Percentiles rank a stretch among this genome's conserved stretches.
Conservation (phyloP, 768 basidiomycete genomes). For the Porphyrellus cyaneotinctus region DNA sequence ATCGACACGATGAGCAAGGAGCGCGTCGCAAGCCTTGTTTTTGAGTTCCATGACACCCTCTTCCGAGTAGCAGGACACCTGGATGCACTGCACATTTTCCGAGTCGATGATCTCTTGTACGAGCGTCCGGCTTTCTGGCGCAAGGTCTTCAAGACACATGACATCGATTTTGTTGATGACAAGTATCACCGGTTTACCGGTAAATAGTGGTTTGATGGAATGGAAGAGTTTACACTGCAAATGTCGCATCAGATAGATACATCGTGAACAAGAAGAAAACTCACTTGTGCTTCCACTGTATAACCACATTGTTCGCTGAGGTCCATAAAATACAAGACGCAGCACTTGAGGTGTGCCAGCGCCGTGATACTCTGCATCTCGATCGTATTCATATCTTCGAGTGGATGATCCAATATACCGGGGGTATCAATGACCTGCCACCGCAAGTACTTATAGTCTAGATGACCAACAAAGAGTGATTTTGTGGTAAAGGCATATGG, state of each 20-base stretch:
- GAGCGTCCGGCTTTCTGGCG: slow-evolving; percentile 67
- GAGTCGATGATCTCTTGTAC: slow-evolving; percentile 82
- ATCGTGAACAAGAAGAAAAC: slow-evolving; percentile 18
- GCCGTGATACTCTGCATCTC: slow-evolving; percentile 99
- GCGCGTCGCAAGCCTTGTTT: slow-evolving; percentile 91
- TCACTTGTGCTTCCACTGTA: slow-evolving; percentile 90
- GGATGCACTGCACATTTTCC: slow-evolving; percentile 70
- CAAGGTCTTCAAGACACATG: slow-evolving; percentile 79
- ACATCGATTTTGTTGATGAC: slow-evolving; percentile 99
- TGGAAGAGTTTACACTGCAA: slow-evolving; percentile 94
- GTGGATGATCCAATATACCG: slow-evolving; percentile 93
- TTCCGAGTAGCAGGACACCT: slow-evolving; percentile 92
- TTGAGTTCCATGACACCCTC: slow-evolving; percentile 98
- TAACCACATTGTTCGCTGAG: slow-evolving; percentile 98
- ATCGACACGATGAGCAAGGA: slow-evolving; percentile 93
- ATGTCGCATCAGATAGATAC: not conserved
- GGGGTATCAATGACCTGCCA: slow-evolving; percentile 99
- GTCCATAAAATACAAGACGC: slow-evolving; percentile 98
- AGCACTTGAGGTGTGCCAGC: slow-evolving; percentile 90
- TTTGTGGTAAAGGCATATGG: slow-evolving; percentile 99
- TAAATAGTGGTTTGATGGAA: slow-evolving; percentile 97
- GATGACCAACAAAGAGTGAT: slow-evolving; percentile 95
- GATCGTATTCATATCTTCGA: slow-evolving; percentile 99
- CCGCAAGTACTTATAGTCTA: slow-evolving; percentile 98
- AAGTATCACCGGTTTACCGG: slow-evolving; percentile 87